Percentiles rank a stretch among this genome's conserved stretches.
Conservation (phyloP, 345 rosid genomes). For the Trapa incisa region DNA sequence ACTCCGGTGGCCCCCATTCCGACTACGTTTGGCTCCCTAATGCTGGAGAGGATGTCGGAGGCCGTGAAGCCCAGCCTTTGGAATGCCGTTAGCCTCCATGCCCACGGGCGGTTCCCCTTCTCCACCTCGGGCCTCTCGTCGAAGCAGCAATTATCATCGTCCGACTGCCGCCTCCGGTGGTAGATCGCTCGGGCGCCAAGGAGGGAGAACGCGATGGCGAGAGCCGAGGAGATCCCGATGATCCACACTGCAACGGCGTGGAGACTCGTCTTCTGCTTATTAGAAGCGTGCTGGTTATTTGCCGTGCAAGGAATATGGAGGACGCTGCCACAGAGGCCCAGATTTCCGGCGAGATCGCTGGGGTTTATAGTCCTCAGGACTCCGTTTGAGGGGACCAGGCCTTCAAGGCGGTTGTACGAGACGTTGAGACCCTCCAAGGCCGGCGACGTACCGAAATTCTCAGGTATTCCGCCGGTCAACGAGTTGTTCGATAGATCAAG, state of each 20-base stretch:
- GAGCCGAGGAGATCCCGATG: conserved; percentile 44
- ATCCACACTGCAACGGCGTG: conserved; percentile 47
- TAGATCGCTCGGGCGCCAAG: conserved; percentile 31
- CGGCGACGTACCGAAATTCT: conserved; percentile 62
- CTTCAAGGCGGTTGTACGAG: conserved; percentile 70
- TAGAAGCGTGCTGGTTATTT: conserved; percentile 18
- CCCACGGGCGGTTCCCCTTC: conserved; percentile 45
- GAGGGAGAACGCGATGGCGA: conserved; percentile 36
- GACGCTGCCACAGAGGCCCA: conserved; percentile 67
- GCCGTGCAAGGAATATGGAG: conserved; percentile 59
- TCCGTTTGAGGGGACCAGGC: conserved; percentile 72
- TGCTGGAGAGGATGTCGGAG: conserved; percentile 52
- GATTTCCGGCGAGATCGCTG: conserved; percentile 54
- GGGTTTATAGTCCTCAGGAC: conserved; percentile 68
- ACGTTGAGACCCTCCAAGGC: conserved; percentile 71
- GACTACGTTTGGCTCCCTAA: conserved; percentile 67
- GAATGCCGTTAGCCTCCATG: conserved; percentile 88
- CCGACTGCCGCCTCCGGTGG: conserved; percentile 39
- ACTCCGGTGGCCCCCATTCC: conserved; percentile 93
- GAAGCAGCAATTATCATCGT: conserved; percentile 31
- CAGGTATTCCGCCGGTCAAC: conserved; percentile 60
- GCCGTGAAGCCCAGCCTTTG: conserved; percentile 78
- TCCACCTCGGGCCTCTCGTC: conserved; percentile 36
- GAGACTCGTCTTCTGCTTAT: conserved; percentile 19
- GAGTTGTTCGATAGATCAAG: conserved; percentile 85